A percentile compares a stretch with the other conserved stretches of the same genome.
phyloP scores from a whole-genome alignment of 257 asterid species.

The Haberlea rhodopensis region DNA sequence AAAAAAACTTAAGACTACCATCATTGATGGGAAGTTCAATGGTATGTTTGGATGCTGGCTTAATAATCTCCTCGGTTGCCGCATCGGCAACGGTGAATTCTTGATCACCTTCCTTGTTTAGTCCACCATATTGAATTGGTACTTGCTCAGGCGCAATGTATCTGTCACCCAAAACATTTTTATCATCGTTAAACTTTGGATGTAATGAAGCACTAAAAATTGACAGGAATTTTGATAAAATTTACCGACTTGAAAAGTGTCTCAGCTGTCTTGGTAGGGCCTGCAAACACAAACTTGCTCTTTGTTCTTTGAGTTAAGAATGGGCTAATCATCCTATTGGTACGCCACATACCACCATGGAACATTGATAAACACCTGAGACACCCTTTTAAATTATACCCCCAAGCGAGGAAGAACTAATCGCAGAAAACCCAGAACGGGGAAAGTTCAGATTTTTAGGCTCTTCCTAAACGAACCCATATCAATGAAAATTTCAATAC shows the following conservation, averaged over 20 bases:
- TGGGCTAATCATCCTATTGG: constrained; percentile 83
- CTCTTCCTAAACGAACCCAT: neutral
- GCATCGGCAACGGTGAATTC: constrained; percentile 70
- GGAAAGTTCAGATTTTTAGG: neutral
- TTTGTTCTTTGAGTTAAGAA: constrained; percentile 86
- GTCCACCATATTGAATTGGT: constrained; percentile 90
- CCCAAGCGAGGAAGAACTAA: neutral
- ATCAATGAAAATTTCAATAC: neutral
- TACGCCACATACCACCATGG: constrained; percentile 99
- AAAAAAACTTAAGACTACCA: constrained; percentile 40
- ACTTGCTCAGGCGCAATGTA: constrained; percentile 89
- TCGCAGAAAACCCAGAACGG: neutral
- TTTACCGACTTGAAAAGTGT: constrained; percentile 74
- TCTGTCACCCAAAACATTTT: constrained; percentile 33
- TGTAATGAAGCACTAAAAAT: neutral
- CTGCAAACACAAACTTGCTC: constrained; percentile 99
- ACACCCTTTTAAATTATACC: neutral
- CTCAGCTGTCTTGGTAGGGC: constrained; percentile 81
- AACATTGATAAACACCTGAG: constrained; percentile 88
- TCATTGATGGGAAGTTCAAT: constrained; percentile 78
- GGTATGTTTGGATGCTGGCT: constrained; percentile 70
- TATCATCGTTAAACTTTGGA: neutral
- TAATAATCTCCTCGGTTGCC: constrained; percentile 68
- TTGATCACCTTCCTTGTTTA: constrained; percentile 68
- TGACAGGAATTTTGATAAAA: neutral